A percentile compares a stretch with the other conserved stretches of the same genome.
phyloP scores from a whole-genome alignment of 2,329 filamentous ascomycete genomes.

The Botryotinia narcissicola region DNA sequence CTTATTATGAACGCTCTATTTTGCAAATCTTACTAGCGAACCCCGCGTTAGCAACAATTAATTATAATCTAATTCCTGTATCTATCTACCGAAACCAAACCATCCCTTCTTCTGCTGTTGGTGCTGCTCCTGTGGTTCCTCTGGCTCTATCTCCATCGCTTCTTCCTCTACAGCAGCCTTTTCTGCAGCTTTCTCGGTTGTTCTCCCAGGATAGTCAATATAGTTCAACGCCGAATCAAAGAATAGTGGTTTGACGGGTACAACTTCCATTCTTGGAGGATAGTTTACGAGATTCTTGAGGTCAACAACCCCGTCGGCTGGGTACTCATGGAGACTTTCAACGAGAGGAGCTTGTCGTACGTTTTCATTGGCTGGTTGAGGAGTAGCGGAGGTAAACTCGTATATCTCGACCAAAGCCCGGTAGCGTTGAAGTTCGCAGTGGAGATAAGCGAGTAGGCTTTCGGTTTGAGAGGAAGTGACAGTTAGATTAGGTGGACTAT shows the following conservation, averaged over 20 bases:
- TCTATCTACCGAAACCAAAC: slow-evolving; percentile 62
- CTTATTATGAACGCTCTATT: neutral
- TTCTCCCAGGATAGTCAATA: slow-evolving; percentile 78
- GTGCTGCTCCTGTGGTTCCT: slow-evolving; percentile 38
- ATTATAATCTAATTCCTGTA: neutral
- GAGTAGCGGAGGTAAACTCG: slow-evolving; percentile 49
- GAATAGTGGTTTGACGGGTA: slow-evolving; percentile 94
- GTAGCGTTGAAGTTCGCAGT: slow-evolving; percentile 72
- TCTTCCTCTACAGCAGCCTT: slow-evolving; percentile 24
- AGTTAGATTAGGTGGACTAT: slow-evolving; percentile 62
- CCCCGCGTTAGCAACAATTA: neutral
- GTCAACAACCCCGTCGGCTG: slow-evolving; percentile 60
- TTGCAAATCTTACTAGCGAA: neutral
- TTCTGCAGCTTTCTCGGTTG: slow-evolving; percentile 38
- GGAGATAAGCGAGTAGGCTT: slow-evolving; percentile 60
- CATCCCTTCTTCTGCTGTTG: slow-evolving; percentile 65
- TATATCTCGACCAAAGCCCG: slow-evolving; percentile 84
- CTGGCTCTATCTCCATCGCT: slow-evolving; percentile 31
- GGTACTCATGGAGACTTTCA: slow-evolving; percentile 74
- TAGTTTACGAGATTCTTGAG: slow-evolving; percentile 80
- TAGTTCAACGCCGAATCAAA: slow-evolving; percentile 98
- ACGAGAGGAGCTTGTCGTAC: slow-evolving; percentile 58
- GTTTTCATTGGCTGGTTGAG: slow-evolving; percentile 30
- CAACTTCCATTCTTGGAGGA: slow-evolving; percentile 75
- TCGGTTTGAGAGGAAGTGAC: slow-evolving; percentile 59